phyloP scores from a whole-genome alignment of 129 eudicot genomes.

The Flaveria sonorensis region DNA sequence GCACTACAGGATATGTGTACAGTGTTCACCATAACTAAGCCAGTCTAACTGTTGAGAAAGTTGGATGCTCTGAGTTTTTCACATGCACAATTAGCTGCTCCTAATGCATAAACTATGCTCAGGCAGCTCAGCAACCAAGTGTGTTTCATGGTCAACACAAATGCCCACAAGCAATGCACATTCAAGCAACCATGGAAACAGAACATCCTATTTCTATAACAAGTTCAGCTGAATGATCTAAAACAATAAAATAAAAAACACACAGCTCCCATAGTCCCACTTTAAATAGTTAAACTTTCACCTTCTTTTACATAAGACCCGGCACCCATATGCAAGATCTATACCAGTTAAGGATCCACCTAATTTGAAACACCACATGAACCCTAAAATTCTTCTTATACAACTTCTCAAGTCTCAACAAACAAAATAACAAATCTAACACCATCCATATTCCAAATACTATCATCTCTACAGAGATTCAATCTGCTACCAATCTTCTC shows the following conservation, averaged over 20 bases:
- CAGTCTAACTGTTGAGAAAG: not conserved
- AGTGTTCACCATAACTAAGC: not conserved
- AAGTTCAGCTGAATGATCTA: not conserved
- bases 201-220: not conserved
- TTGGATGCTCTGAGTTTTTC: not conserved
- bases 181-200: not conserved
- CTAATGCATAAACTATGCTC: not conserved
- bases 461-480: not conserved
- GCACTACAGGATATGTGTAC: not conserved
- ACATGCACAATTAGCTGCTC: not conserved
- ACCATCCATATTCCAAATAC: not conserved
- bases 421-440: not conserved
- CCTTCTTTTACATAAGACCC: not conserved
- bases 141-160: not conserved
- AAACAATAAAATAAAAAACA: not conserved
- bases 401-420: not conserved
- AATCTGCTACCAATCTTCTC: not conserved
- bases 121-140: not conserved
- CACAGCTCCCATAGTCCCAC: constrained; percentile 7
- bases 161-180: not conserved
- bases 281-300: not conserved
- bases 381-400: constrained; percentile 25
- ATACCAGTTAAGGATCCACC: not conserved
- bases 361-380: not conserved
- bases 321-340: not conserved